Percentiles rank a stretch among this genome's conserved stretches.
phyloP scores from a whole-genome alignment of 2,329 filamentous ascomycete genomes.

The Talaromyces amestolkiae region DNA sequence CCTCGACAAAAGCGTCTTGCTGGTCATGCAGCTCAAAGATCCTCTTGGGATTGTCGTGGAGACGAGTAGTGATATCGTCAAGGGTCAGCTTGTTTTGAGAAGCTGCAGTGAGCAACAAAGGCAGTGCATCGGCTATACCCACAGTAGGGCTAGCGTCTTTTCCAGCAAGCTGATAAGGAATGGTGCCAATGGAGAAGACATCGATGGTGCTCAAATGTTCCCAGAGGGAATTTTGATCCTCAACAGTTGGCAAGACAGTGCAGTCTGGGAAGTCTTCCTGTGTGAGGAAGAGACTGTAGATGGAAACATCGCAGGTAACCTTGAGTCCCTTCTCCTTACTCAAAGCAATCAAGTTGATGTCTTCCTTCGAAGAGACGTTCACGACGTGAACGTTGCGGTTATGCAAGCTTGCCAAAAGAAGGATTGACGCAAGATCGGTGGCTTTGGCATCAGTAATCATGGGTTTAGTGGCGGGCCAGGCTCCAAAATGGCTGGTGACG shows the following conservation, averaged over 20 bases:
- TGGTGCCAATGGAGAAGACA: slow-evolving; percentile 73
- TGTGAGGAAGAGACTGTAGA: slow-evolving; percentile 74
- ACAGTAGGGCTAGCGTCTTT: slow-evolving; percentile 58
- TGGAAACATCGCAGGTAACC: slow-evolving; percentile 78
- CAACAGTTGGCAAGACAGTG: slow-evolving; percentile 61
- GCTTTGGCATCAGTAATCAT: slow-evolving; percentile 79
- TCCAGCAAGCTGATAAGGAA: slow-evolving; percentile 71
- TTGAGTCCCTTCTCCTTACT: slow-evolving; percentile 79
- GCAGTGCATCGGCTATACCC: slow-evolving; percentile 71
- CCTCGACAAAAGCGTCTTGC: slow-evolving; percentile 67
- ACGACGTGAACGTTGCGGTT: slow-evolving; percentile 76
- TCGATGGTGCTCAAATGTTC: slow-evolving; percentile 70
- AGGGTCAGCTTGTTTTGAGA: slow-evolving; percentile 69
- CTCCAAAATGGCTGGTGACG: slow-evolving; percentile 73
- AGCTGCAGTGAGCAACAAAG: slow-evolving; percentile 72
- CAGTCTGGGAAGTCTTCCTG: slow-evolving; percentile 68
- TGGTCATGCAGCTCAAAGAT: slow-evolving; percentile 84
- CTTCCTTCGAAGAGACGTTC: slow-evolving; percentile 76
- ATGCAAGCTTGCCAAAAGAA: slow-evolving; percentile 74
- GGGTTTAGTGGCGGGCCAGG: slow-evolving; percentile 74
- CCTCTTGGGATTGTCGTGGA: slow-evolving; percentile 75
- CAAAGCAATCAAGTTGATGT: slow-evolving; percentile 72
- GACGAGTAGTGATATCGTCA: slow-evolving; percentile 67
- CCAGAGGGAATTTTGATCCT: slow-evolving; percentile 73
- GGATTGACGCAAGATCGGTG: slow-evolving; percentile 75